Percentiles rank a stretch among this genome's conserved stretches.
Conservation (phyloP, 192 early-diverging fungal species). For the Coemansia sp. region DNA sequence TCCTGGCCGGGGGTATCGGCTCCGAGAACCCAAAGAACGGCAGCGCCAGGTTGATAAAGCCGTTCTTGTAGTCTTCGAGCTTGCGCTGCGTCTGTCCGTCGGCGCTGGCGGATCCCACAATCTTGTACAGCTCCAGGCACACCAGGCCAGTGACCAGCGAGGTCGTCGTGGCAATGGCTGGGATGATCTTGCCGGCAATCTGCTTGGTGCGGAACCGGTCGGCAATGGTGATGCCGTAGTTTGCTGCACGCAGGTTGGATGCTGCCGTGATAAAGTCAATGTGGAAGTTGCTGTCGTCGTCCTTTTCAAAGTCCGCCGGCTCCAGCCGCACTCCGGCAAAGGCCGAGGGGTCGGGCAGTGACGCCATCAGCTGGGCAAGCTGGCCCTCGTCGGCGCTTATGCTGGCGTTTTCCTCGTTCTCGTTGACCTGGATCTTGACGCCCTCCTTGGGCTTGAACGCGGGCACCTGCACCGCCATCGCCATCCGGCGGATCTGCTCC, state of each 20-base stretch:
- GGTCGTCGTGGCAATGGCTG: conserved; percentile 93
- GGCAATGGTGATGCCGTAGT: conserved; percentile 72
- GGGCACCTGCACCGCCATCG: conserved; percentile 67
- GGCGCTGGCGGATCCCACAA: conserved; percentile 39
- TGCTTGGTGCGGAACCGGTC: conserved; percentile 84
- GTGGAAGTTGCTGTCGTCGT: conserved; percentile 99
- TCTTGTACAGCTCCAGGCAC: conserved; percentile 96
- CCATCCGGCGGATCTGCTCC: conserved; percentile 63
- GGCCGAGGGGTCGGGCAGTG: conserved; percentile 73
- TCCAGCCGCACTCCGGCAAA: conserved; percentile 81
- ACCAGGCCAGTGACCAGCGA: conserved; percentile 95
- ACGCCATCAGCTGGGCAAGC: conserved; percentile 64
- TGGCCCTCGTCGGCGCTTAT: conserved; percentile 26
- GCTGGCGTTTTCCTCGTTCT: conserved; percentile 68
- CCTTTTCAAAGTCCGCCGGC: conserved; percentile 98
- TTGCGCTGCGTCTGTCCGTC: conserved; percentile 57
- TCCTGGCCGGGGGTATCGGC: conserved; percentile 85
- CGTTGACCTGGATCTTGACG: conserved; percentile 95
- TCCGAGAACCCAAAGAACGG: conserved; percentile 99
- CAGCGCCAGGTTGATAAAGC: conserved; percentile 95
- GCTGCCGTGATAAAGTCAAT: conserved; percentile 98
- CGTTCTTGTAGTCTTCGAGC: conserved; percentile 98
- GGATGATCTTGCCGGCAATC: conserved; percentile 88
- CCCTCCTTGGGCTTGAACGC: conserved; percentile 85
- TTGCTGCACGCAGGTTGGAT: conserved; percentile 88